Percentiles rank a stretch among this genome's conserved stretches.
Conservation (phyloP, 2,329 filamentous ascomycete genomes). For the Onygena corvina region DNA sequence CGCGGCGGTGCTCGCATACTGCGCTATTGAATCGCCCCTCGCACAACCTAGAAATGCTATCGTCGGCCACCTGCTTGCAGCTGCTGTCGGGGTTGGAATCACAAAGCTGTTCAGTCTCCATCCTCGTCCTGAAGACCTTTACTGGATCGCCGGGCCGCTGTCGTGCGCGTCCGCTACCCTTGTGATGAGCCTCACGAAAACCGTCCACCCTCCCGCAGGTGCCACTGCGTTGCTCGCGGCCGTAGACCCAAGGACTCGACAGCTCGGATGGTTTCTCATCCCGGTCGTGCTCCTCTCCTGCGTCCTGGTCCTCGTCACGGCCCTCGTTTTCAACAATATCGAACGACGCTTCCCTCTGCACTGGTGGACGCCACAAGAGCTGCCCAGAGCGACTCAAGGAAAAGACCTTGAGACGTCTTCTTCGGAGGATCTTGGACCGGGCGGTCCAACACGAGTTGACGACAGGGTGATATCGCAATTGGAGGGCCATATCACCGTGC, state of each 20-base stretch:
- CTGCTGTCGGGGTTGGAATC: constrained; percentile 49
- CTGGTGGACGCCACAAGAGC: constrained; percentile 44
- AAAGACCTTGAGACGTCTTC: constrained; percentile 13
- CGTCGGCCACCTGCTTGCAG: constrained; percentile 53
- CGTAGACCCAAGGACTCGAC: constrained; percentile 42
- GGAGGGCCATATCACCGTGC: constrained; percentile 20
- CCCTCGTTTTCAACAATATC: constrained; percentile 57
- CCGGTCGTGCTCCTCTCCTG: constrained; percentile 51
- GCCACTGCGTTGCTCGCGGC: constrained; percentile 61
- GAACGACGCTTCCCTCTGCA: constrained; percentile 55
- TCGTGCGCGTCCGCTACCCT: constrained; percentile 52
- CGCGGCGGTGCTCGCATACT: constrained; percentile 63
- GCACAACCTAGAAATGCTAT: constrained; percentile 61
- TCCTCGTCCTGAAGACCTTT: constrained; percentile 39
- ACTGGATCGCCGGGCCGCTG: constrained; percentile 54
- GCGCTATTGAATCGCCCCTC: constrained; percentile 58
- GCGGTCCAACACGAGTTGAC: not conserved
- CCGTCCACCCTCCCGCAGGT: constrained; percentile 61
- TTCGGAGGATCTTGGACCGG: constrained; percentile 10
- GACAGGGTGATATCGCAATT: constrained; percentile 15
- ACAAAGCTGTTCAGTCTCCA: constrained; percentile 52
- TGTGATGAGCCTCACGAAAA: constrained; percentile 58
- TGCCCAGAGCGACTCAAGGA: constrained; percentile 19
- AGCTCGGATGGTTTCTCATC: constrained; percentile 57
- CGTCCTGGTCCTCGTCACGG: constrained; percentile 49